Conservation (phyloP, 73 alveolate species). For the Symbiodinium pilosum region DNA sequence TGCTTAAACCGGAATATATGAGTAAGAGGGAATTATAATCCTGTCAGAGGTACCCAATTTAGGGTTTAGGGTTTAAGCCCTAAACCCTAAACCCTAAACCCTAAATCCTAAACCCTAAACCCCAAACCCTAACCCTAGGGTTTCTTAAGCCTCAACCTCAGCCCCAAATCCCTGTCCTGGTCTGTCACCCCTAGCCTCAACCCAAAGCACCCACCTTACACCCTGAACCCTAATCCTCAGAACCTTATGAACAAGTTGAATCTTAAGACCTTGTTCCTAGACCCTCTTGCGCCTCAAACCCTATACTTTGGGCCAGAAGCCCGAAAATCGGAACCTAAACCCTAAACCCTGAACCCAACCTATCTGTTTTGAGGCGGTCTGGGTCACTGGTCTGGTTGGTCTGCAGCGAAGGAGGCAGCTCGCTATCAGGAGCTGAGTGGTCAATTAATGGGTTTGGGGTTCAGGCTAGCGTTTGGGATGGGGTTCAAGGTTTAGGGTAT, state of each 20-base stretch:
- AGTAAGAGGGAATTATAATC: too few relatives aligned
- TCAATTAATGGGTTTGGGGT: background rate
- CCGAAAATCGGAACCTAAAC: background rate
- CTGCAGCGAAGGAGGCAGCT: background rate
- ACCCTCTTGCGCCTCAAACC: background rate
- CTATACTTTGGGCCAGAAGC: background rate
- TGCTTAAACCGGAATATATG: too few relatives aligned
- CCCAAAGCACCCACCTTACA: background rate
- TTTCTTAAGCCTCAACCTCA: too few relatives aligned
- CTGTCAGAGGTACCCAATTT: too few relatives aligned
- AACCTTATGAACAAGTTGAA: too few relatives aligned
- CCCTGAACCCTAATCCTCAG: background rate
- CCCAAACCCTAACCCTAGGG: too few relatives aligned
- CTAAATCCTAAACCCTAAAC: too few relatives aligned
- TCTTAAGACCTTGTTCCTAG: background rate
- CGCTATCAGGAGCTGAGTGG: background rate
- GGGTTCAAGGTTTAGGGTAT: background rate
- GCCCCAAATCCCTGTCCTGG: too few relatives aligned
- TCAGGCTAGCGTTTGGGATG: background rate
- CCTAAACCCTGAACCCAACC: background rate
- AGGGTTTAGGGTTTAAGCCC: too few relatives aligned
- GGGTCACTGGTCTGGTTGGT: background rate
- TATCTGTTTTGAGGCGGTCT: background rate
- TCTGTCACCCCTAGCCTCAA: background rate
- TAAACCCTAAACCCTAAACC: too few relatives aligned